A percentile compares a stretch with the other conserved stretches of the same genome.
Evolutionary conservation across 129 eudicot species (phyloP).

Genomic region (Pulicaria dysenterica): DNA sequence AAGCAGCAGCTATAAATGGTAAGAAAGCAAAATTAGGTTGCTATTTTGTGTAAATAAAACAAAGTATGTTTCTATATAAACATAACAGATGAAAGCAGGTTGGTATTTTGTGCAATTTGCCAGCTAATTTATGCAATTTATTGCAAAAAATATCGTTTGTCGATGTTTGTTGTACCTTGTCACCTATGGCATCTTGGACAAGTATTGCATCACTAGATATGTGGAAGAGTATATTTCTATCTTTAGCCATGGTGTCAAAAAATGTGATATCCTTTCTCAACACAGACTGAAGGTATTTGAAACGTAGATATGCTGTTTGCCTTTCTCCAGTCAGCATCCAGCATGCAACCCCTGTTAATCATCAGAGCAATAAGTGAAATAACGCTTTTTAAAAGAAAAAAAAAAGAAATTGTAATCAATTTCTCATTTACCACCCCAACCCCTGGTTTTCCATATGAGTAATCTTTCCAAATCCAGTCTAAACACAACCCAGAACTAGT

Average conservation of each 20-base stretch:
- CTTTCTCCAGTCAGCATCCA: slow-evolving; percentile 91
- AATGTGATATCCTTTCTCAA: slow-evolving; percentile 62
- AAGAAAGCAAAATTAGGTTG: background rate
- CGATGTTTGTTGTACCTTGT: slow-evolving; percentile 54
- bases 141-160: too few relatives aligned
- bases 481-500: background rate
- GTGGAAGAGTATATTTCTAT: slow-evolving; percentile 54
- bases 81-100: background rate
- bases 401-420: too few relatives aligned
- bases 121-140: background rate
- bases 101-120: background rate
- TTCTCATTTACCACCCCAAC: too few relatives aligned
- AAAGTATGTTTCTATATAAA: too few relatives aligned
- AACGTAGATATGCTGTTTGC: slow-evolving; percentile 72
- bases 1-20: background rate
- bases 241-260: slow-evolving; percentile 74
- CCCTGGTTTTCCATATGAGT: too few relatives aligned
- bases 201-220: slow-evolving; percentile 81
- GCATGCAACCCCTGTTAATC: slow-evolving; percentile 77
- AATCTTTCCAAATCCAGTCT: too few relatives aligned
- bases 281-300: slow-evolving; percentile 65
- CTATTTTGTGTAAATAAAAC: background rate
- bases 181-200: slow-evolving; percentile 90
- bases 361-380: background rate
- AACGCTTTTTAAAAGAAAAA: too few relatives aligned